phyloP scores from a whole-genome alignment of 768 basidiomycete genomes.

The Macrocybe gigantea region DNA sequence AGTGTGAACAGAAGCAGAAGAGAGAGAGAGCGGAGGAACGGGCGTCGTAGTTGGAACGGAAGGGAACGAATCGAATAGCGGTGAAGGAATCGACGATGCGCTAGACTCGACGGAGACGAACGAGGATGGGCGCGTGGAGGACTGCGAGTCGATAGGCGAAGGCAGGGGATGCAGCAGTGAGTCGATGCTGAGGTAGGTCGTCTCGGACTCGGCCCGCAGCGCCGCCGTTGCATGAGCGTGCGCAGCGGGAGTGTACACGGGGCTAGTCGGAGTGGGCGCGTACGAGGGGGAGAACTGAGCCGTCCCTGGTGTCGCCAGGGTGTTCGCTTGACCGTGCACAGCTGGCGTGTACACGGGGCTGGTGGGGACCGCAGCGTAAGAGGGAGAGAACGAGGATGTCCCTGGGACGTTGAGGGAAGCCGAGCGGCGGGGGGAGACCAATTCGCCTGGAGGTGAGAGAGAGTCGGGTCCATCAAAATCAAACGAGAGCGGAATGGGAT shows the following conservation, averaged over 20 bases:
- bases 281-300: constrained; percentile 4
- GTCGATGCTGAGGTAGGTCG: constrained; percentile 1
- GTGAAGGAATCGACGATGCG: constrained; percentile 35
- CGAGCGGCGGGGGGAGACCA: constrained; percentile 7
- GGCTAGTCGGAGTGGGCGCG: constrained; percentile 6
- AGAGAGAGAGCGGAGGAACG: constrained; percentile 6
- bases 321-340: neutral
- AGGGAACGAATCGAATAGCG: constrained; percentile 63
- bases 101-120: constrained; percentile 41
- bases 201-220: neutral
- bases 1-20: constrained; percentile 7
- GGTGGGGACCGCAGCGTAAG: neutral
- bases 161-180: constrained; percentile 6
- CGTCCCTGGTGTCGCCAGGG: neutral
- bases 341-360: neutral
- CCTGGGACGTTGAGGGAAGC: neutral
- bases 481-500: constrained; percentile 13
- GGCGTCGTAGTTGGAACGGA: constrained; percentile 53
- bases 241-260: constrained; percentile 12
- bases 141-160: constrained; percentile 12
- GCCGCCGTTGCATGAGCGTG: constrained; percentile 5
- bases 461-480: constrained; percentile 11
- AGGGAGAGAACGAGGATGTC: neutral
- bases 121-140: constrained; percentile 30
- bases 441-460: constrained; percentile 12